A percentile compares a stretch with the other conserved stretches of the same genome.
Conservation (phyloP, 164 flowering plant species). For the Santalum album region DNA sequence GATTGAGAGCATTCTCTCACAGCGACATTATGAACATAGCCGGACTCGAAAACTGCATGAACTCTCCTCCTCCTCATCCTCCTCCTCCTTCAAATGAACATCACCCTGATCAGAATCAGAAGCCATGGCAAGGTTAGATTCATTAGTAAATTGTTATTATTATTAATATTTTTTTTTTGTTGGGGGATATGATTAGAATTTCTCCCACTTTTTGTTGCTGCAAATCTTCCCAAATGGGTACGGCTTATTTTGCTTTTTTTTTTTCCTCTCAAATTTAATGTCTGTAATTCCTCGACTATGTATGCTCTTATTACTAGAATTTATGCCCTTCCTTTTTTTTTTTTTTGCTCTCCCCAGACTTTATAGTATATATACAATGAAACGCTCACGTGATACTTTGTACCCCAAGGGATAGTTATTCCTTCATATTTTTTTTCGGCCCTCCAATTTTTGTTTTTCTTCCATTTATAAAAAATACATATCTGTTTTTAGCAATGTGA, state of each 20-base stretch:
- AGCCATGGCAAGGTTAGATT: background rate
- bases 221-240: background rate
- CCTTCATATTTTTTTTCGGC: no score
- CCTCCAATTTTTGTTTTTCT: no score
- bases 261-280: background rate
- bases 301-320: background rate
- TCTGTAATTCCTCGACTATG: background rate
- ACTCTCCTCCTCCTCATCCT: conserved; percentile 18
- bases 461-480: no score
- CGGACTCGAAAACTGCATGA: conserved; percentile 42
- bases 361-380: no score
- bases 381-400: no score
- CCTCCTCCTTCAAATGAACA: conserved; percentile 10
- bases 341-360: background rate
- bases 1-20: conserved; percentile 59
- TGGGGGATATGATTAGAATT: no score
- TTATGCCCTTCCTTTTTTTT: background rate
- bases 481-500: no score
- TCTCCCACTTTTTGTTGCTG: background rate
- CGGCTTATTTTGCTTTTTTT: background rate
- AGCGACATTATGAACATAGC: conserved; percentile 53
- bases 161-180: background rate
- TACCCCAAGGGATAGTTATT: no score
- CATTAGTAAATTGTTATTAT: background rate
- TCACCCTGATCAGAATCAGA: background rate